Percentiles rank a stretch among this genome's conserved stretches.
These are phyloP conservation scores for Lavandula angustifolia DNA, from an alignment of 257 asterid species.

Conservation along the genomic window DNA sequence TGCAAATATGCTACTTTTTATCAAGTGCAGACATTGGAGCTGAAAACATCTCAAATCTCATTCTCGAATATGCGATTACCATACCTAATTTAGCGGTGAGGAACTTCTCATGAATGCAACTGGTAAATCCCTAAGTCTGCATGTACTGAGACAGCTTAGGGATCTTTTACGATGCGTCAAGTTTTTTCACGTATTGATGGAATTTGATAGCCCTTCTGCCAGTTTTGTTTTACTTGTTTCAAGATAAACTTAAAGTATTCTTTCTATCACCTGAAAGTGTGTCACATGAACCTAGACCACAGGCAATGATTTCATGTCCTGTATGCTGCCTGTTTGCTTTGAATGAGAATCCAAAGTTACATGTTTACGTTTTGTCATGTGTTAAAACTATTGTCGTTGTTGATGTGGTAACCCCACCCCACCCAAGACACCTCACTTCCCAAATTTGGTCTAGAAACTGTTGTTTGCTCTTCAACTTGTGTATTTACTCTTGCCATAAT, in stretches of 20 bases:
- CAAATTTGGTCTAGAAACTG: conserved; percentile 14
- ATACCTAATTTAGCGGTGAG: conserved; percentile 73
- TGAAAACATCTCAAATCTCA: conserved; percentile 59
- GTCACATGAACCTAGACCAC: too few relatives aligned
- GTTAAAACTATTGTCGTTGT: too few relatives aligned
- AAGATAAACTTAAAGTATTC: conserved; percentile 19
- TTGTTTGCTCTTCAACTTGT: conserved; percentile 24
- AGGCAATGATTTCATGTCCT: conserved; percentile 19
- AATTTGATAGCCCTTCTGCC: conserved; percentile 12
- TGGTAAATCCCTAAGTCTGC: conserved; percentile 43
- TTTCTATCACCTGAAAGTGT: too few relatives aligned
- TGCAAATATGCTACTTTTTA: conserved; percentile 29
- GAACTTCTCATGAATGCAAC: conserved; percentile 57
- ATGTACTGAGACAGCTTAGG: conserved; percentile 19
- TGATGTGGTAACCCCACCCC: too few relatives aligned
- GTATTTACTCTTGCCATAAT: conserved; percentile 21
- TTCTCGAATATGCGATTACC: conserved; percentile 56
- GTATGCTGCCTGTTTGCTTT: conserved; percentile 15
- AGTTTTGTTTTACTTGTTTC: not conserved
- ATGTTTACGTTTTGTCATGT: conserved; percentile 3
- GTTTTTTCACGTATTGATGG: conserved; percentile 24
- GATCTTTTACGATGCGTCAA: conserved; percentile 13
- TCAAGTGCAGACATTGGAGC: conserved; percentile 54
- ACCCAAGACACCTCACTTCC: too few relatives aligned
- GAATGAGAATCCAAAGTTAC: conserved; percentile 14